Evolutionary conservation across 306 rosid genomes (phyloP), one percentile per base, ranked within the genome.

Genomic region (Gastrolobium villosum): DNA sequence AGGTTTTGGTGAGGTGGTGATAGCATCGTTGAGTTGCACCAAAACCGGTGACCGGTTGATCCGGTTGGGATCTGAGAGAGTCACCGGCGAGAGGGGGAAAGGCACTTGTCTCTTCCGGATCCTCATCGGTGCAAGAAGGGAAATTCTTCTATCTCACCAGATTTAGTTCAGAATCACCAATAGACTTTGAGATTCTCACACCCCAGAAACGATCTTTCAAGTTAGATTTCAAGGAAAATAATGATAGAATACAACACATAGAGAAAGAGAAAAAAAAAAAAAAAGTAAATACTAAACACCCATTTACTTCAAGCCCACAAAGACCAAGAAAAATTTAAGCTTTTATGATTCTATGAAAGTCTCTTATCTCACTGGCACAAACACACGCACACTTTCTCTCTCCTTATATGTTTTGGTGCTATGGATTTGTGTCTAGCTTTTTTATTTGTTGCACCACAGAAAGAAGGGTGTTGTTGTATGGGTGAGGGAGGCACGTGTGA

Each of bases 361-460:
- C 70, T 40, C 32, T 46, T 40, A 15, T 30, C 54, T 15, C 39
- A 36, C 36, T 8, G 28, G 37, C 43, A 10, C 26, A 46, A n/a
- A 36, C 49, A 65, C 20, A 45, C 40, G 3, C 55, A 15, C 40
- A 9, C 50, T 75, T 5, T 70, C 79, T 69, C 60, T 70, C 66
- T 32, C 4, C 55, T 37, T 36, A 41, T 61, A 45, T 64, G 65
- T 68, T 37, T 52, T 14, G 66, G 7, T 70, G 31, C 49, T 72
- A 65, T 65, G 32, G 14, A 67, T 48, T 84, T 78, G 80, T 87
- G 74, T 79, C 87, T 75, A 74, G 83, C 82, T 60, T 88, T 89
- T 86, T 79, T 83, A 83, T 86, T 79, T 87, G 98, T 94, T 94
- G 98, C 95, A 90, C 96, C 95, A 87, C 76, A 84, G 84, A 87